Percentiles rank a stretch among this genome's conserved stretches.
These are phyloP conservation scores for Trametes versicolor DNA, from an alignment of 1,284 basidiomycete species.

Conservation along the genomic window DNA sequence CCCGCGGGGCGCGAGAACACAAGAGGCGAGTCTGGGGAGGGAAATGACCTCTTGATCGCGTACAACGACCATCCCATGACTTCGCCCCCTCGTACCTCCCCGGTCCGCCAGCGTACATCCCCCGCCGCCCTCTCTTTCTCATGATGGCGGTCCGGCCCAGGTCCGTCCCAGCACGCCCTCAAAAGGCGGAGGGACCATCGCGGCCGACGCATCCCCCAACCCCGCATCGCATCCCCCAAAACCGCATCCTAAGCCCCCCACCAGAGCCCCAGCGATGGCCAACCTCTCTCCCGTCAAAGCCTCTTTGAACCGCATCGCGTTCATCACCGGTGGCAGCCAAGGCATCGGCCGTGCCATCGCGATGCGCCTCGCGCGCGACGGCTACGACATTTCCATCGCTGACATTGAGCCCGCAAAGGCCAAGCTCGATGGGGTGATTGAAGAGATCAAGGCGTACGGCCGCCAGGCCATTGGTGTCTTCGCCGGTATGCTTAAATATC, in stretches of 20 bases:
- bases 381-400: slow-evolving; percentile 50
- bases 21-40: neutral
- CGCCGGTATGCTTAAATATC: slow-evolving; percentile 37
- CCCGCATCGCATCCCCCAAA: neutral
- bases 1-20: slow-evolving; percentile 1
- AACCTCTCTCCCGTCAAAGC: slow-evolving; percentile 45
- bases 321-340: slow-evolving; percentile 53
- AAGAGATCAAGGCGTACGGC: slow-evolving; percentile 47
- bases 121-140: slow-evolving; percentile 6
- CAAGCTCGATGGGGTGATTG: slow-evolving; percentile 43
- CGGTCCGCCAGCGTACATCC: slow-evolving; percentile 23
- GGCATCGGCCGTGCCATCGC: slow-evolving; percentile 56
- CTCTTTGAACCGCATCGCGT: slow-evolving; percentile 45
- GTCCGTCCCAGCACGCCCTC: slow-evolving; percentile 7
- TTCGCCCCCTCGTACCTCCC: slow-evolving; percentile 8
- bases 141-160: slow-evolving; percentile 21
- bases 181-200: slow-evolving; percentile 18
- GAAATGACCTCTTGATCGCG: slow-evolving; percentile 17
- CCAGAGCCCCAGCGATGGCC: slow-evolving; percentile 21
- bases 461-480: slow-evolving; percentile 43
- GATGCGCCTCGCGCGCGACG: slow-evolving; percentile 51
- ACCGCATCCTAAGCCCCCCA: neutral
- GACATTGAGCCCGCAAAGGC: slow-evolving; percentile 46
- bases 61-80: slow-evolving; percentile 4
- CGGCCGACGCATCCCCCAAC: slow-evolving; percentile 3